Base-by-base conservation (phyloP, 164 flowering plant species). In the Macadamia integrifolia region DNA sequence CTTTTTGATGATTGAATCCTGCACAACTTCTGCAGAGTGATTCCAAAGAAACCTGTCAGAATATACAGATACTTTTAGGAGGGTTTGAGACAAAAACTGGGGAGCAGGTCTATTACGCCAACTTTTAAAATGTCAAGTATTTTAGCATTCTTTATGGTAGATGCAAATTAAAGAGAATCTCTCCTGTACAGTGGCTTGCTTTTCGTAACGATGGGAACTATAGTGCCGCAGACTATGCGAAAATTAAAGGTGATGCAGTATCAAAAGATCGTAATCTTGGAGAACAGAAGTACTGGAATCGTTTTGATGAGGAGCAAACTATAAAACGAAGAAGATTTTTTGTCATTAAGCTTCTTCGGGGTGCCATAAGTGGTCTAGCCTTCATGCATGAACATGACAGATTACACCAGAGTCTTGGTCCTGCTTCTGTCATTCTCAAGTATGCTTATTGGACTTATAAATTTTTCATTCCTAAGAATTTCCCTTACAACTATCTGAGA, bases 381-480 rank as follows among this genome's bases (percentile, higher is more conserved):
- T 89, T 79, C 80, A 91, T 93, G 97, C 98, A 93, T 76, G 82
- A 81, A 57, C 85, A 72, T 75, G 89, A 90, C 50, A 88, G 94
- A 74, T 79, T 93, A 67, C 98, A 93, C 75, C 98, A 91, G 74
- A 93, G 98, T 83, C 86, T 93, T 79, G 98, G 98, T 74, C 98
- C 97, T 52, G 77, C 93, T 80, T 93, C 98, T 65, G 78, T 93
- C 73, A 83, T 83, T 76, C 93, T 93, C 81, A 93, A 93, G 97
- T 93, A 85, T 67, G 81, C 57, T 58, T 32, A 43, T 71, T 62
- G 52, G 40, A 43, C 69, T 29, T 42, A 31, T 58, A 70, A 35
- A 28, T 60, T 28, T 55, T 64, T 66, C 40, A 35, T 2, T n/a
- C 61, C 43, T 66, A 23, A 15, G 7, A 14, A 17, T 30, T 55